Base-by-base conservation (phyloP, 257 asterid species). In the Solanum tarapatanum region DNA sequence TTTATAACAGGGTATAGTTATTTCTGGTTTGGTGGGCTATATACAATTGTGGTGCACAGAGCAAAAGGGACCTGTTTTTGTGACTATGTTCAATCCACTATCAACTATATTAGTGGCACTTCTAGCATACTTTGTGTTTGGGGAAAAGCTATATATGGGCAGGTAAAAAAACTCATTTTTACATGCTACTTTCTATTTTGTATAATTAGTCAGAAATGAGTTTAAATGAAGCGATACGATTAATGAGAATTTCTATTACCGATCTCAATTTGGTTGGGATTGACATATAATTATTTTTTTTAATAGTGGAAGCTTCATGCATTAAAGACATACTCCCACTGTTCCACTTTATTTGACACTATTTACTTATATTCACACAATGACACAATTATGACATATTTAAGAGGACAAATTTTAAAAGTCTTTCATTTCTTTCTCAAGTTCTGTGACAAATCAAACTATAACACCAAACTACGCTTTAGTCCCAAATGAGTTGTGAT, bases 11-110 rank as follows among this genome's bases (percentile, higher is more conserved):
- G 98, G 95, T 62, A 88, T 95, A n/a, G 95, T 91, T 28, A 87
- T 94, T 80, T 94, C 97, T 5, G 98, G 98, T 64, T 28, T 94
- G 21, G 90, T 92, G 77, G 86, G 84, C 28, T 94, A 85, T 86
- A 72, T 92, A 72, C 94, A 91, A 68, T 91, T 96, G 11, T 94
- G 95, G 96, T 94, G 98, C 95, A 94, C 91, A 51, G 96, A 94
- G 86, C 89, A 87, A 87, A 94, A 90, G 86, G 98, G 98, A 4
- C 98, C 98, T 0, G 98, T 95, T 43, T 95, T 94, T 77, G 97
- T 95, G 72, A 94, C 98, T 6, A 91, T 95, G 93, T 95, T 94
- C 58, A 95, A 91, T 82, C 98, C 98, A 6, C 91, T 95, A 8
- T 88, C 94, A 6, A 89, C 98, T 35, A 36, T 94, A 58, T 60